These are phyloP conservation scores for Emmonsiellopsis sp. DNA, from an alignment of 2,329 filamentous ascomycete species.

Conservation along the genomic window DNA sequence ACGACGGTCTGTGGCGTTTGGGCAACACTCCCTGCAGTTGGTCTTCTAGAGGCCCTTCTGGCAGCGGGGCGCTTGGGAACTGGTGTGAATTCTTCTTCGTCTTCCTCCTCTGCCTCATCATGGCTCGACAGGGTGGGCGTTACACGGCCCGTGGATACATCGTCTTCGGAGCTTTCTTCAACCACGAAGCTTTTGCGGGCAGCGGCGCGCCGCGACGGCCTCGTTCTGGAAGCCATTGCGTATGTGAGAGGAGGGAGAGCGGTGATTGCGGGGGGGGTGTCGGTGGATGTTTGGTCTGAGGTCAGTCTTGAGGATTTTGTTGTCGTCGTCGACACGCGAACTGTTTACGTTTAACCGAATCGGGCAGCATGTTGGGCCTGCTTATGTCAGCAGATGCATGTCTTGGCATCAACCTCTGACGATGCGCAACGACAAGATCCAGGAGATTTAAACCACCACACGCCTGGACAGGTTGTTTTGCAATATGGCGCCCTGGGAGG, in stretches of 20 bases:
- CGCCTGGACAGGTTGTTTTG: not conserved
- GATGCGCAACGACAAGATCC: too few species aligned
- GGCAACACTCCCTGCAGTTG: conserved; percentile 40
- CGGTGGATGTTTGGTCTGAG: not conserved
- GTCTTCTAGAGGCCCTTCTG: conserved; percentile 49
- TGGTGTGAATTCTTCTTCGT: conserved; percentile 74
- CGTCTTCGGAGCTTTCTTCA: conserved; percentile 71
- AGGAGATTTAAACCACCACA: too few species aligned
- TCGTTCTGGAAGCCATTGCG: conserved; percentile 32
- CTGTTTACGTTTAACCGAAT: conserved; percentile 15
- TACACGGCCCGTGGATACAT: conserved; percentile 43
- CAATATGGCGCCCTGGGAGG: conserved; percentile 44
- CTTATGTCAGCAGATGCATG: conserved; percentile 3
- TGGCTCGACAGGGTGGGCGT: conserved; percentile 33
- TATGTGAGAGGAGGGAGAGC: not conserved
- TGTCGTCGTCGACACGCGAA: conserved; percentile 3
- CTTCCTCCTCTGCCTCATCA: conserved; percentile 50
- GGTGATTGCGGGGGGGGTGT: not conserved
- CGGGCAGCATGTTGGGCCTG: not conserved
- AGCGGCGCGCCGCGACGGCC: conserved; percentile 52
- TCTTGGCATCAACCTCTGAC: conserved; percentile 6
- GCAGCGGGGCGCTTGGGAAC: conserved; percentile 52
- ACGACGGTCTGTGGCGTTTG: conserved; percentile 33
- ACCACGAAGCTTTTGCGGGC: conserved; percentile 64
- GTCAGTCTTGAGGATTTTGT: conserved; percentile 6